Base-by-base conservation (phyloP, 2,329 filamentous ascomycete species). In the Lizonia empirigonia region DNA sequence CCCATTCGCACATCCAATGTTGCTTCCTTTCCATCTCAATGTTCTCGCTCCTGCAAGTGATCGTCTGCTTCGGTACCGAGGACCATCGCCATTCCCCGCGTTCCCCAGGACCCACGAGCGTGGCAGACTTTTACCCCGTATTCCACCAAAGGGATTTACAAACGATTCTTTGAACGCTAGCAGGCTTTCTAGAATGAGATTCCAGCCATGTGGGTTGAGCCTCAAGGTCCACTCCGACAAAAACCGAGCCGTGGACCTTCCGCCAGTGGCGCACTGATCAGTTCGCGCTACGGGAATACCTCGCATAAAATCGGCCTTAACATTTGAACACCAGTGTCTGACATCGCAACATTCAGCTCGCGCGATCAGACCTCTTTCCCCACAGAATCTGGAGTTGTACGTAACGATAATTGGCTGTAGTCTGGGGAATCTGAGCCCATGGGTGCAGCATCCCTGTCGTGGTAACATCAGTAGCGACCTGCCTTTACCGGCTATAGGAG, bases 361-460 rank as follows among this genome's bases (percentile, higher is more conserved):
- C 29, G 10, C 41, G 34, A 39, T 35, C 16, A 24, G 29, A 24
- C 24, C 32, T 29, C n/a, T 36, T 34, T 40, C 38, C 29, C 40
- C 48, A 33, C 55, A 53, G 23, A 5, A 26, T 19, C 44, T 48
- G 41, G 40, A 42, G 52, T 50, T 30, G 41, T 56, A 64, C 63
- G 57, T 63, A 62, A 63, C 46, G 23, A 44, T 52, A 57, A 64
- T 63, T 63, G 56, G 61, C 59, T 48, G 37, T 23, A 44, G 38
- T 48, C 53, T 50, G 44, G 46, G 46, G 41, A 47, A 44, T 24
- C 34, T 23, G 30, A 45, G 29, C 12, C 32, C 37, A 23, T 18
- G 37, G 27, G 16, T 24, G 27, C 30, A 20, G 26, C 27, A 44
- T 24, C 50, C 49, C 41, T 46, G 49, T 35, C 33, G 13, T 30